Conservation (phyloP, 2,329 filamentous ascomycete species). For the Talaromyces funiculosus region DNA sequence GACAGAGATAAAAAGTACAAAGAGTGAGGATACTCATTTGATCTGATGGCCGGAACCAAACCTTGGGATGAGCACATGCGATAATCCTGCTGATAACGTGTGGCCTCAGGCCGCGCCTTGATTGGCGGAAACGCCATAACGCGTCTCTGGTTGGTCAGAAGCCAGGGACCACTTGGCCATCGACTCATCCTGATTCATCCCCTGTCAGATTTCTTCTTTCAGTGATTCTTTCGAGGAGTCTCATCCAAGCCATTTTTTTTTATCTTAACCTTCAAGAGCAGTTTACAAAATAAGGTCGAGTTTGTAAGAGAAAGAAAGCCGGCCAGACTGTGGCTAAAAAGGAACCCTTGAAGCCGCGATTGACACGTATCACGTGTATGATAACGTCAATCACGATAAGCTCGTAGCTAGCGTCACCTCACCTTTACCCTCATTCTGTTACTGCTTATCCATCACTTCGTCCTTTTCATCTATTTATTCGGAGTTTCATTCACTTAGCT, state of each 20-base stretch:
- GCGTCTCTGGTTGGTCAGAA: constrained; percentile 1
- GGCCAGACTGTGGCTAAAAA: neutral
- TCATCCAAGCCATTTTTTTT: too few species aligned
- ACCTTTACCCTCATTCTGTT: neutral
- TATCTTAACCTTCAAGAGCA: too few species aligned
- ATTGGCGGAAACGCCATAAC: neutral
- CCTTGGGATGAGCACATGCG: constrained; percentile 1
- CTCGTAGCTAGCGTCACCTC: neutral
- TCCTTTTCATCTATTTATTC: neutral
- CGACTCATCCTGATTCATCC: constrained; percentile 14
- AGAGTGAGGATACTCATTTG: neutral
- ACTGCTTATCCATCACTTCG: neutral
- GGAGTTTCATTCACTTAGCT: neutral
- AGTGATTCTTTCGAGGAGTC: too few species aligned
- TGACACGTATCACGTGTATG: constrained; percentile 3
- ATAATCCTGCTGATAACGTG: constrained; percentile 10
- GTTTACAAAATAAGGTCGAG: too few species aligned
- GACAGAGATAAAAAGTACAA: neutral
- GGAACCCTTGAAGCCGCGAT: neutral
- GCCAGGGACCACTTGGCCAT: neutral
- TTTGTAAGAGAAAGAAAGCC: neutral
- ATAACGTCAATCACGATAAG: constrained; percentile 1
- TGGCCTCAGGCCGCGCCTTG: neutral
- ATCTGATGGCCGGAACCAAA: too few species aligned
- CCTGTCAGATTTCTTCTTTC: too few species aligned